Evolutionary conservation across 2,329 filamentous ascomycete genomes (phyloP).

Genomic region (Didymella keratinophila): DNA sequence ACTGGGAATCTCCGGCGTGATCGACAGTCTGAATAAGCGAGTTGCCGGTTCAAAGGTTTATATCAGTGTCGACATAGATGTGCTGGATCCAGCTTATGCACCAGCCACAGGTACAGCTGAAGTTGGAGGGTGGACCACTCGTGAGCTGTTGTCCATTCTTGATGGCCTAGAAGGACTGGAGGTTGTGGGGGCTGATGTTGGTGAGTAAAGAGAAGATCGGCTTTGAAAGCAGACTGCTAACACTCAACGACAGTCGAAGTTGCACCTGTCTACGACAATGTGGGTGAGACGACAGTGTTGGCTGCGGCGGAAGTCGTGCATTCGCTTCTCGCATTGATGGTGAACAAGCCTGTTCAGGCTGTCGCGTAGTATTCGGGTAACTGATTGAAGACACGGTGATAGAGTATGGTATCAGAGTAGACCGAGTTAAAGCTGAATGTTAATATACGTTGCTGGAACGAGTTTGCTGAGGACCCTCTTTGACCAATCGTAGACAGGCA

Average conservation of each 20-base stretch:
- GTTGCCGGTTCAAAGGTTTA: conserved; percentile 63
- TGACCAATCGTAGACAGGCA: conserved; percentile 2
- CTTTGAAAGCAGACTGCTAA: conserved; percentile 7
- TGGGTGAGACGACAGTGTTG: conserved; percentile 65
- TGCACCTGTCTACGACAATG: conserved; percentile 67
- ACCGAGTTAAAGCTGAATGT: background rate
- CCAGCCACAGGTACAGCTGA: conserved; percentile 68
- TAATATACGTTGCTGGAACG: background rate
- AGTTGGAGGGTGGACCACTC: conserved; percentile 67
- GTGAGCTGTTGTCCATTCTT: conserved; percentile 66
- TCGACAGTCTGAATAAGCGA: conserved; percentile 59
- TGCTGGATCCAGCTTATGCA: conserved; percentile 64
- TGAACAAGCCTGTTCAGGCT: conserved; percentile 49
- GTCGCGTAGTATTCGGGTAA: background rate
- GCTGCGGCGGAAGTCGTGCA: conserved; percentile 64
- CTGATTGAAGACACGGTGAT: background rate
- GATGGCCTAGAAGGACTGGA: conserved; percentile 66
- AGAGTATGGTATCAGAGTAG: background rate
- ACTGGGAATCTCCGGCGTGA: conserved; percentile 57
- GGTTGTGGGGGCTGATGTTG: conserved; percentile 66
- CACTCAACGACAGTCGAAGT: conserved; percentile 61
- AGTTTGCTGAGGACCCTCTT: too few species aligned
- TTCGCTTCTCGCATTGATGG: conserved; percentile 59
- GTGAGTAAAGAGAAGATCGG: conserved; percentile 38
- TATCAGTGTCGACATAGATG: conserved; percentile 65